These are phyloP conservation scores for Phytophthora pseudosyringae DNA, from an alignment of 352 stramenopile species.

Conservation along the genomic window DNA sequence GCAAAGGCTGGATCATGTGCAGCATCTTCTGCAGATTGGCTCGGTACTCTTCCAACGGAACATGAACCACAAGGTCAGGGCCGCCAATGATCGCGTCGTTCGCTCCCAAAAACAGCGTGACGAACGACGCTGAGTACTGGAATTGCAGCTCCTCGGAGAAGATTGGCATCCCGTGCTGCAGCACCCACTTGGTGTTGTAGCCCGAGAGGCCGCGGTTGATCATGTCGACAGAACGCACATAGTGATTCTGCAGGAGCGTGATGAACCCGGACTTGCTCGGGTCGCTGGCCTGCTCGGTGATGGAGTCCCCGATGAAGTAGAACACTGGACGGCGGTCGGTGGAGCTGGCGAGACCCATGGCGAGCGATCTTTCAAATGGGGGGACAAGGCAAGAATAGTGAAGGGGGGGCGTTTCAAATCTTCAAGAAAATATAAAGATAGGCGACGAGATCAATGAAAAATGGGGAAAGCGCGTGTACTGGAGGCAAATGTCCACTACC, in stretches of 20 bases:
- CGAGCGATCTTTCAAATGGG: not conserved
- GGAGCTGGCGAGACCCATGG: slow-evolving; percentile 21
- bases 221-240: slow-evolving; percentile 54
- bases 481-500: no score
- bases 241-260: slow-evolving; percentile 44
- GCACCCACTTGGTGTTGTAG: slow-evolving; percentile 58
- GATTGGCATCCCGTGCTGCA: slow-evolving; percentile 30
- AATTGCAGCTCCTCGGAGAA: slow-evolving; percentile 38
- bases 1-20: slow-evolving; percentile 20
- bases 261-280: slow-evolving; percentile 41
- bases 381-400: not conserved
- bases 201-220: slow-evolving; percentile 53
- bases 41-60: slow-evolving; percentile 49
- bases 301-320: slow-evolving; percentile 64
- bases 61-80: slow-evolving; percentile 33
- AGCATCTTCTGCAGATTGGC: slow-evolving; percentile 46
- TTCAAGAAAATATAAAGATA: not conserved
- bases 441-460: not conserved
- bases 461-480: no score
- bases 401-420: not conserved
- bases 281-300: slow-evolving; percentile 57
- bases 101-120: slow-evolving; percentile 56
- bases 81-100: slow-evolving; percentile 63
- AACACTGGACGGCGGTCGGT: slow-evolving; percentile 37
- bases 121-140: slow-evolving; percentile 37